These are phyloP conservation scores for Alternaria alternata DNA, from an alignment of 2,329 filamentous ascomycete species.

Conservation along the genomic window DNA sequence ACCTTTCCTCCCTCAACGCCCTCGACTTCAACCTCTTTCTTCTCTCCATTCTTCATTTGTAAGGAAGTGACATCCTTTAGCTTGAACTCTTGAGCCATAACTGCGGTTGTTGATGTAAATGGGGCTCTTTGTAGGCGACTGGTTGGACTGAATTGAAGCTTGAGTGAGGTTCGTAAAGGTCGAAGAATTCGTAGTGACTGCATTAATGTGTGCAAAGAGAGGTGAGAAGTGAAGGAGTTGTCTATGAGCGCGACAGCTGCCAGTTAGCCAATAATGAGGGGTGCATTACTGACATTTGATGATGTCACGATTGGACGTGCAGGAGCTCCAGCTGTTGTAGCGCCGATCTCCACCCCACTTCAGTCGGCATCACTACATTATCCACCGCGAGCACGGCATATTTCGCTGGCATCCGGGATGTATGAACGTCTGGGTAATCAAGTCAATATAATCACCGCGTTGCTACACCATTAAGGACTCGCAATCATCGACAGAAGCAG, in stretches of 20 bases:
- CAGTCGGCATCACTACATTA: not conserved
- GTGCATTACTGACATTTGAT: conserved; percentile 16
- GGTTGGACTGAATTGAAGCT: conserved; percentile 25
- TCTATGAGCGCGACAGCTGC: conserved; percentile 14
- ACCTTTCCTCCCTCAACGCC: conserved; percentile 88
- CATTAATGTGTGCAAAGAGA: conserved; percentile 30
- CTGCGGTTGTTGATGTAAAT: conserved; percentile 39
- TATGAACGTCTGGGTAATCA: not conserved
- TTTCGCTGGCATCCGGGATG: not conserved
- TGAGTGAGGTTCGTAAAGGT: conserved; percentile 33
- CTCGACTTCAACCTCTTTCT: conserved; percentile 89
- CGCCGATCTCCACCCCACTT: conserved; percentile 4
- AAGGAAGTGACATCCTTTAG: conserved; percentile 81
- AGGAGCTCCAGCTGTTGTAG: conserved; percentile 1
- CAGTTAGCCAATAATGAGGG: conserved; percentile 17
- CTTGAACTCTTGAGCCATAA: conserved; percentile 60
- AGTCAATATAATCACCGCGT: not conserved
- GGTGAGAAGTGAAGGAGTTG: conserved; percentile 4
- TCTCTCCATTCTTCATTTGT: conserved; percentile 79
- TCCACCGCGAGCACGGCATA: not conserved
- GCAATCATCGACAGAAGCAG: not conserved
- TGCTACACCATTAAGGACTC: not conserved
- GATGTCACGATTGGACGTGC: conserved; percentile 24
- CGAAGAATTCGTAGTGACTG: conserved; percentile 35
- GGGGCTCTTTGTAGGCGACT: conserved; percentile 26